Conservation (phyloP, 495 filamentous ascomycete species). For the Xylaria acuta region DNA sequence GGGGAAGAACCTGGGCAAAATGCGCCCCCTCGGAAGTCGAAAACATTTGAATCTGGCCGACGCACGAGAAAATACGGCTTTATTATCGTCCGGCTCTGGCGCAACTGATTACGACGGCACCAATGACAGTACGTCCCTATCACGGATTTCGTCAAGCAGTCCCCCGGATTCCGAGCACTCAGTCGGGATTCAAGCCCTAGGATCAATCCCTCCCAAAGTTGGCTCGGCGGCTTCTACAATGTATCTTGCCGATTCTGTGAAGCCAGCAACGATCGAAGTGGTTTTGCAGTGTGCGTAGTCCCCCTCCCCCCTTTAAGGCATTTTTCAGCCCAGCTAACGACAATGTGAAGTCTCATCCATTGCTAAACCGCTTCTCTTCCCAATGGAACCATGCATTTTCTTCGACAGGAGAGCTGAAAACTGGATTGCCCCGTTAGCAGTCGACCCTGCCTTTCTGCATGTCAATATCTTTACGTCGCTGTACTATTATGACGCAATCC, state of each 20-base stretch:
- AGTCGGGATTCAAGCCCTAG: neutral
- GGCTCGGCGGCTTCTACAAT: slow-evolving; percentile 1
- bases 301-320: neutral
- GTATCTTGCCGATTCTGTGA: slow-evolving; percentile 7
- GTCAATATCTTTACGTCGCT: slow-evolving; percentile 21
- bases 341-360: slow-evolving; percentile 46
- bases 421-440: slow-evolving; percentile 44
- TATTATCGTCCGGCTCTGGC: neutral
- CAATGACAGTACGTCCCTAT: neutral
- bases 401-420: slow-evolving; percentile 30
- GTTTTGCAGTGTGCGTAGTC: slow-evolving; percentile 10
- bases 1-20: slow-evolving; percentile 49
- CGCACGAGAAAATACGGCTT: neutral
- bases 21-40: slow-evolving; percentile 1
- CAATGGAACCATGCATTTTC: slow-evolving; percentile 40
- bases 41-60: neutral
- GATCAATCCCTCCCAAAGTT: neutral
- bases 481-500: neutral
- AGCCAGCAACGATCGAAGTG: neutral
- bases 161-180: neutral
- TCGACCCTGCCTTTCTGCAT: slow-evolving; percentile 49
- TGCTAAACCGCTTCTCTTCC: slow-evolving; percentile 27
- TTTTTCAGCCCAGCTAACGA: neutral
- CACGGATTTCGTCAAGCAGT: neutral
- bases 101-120: neutral